Conservation (phyloP, 352 stramenopile species). For the Peronosclerospora sorghi region DNA sequence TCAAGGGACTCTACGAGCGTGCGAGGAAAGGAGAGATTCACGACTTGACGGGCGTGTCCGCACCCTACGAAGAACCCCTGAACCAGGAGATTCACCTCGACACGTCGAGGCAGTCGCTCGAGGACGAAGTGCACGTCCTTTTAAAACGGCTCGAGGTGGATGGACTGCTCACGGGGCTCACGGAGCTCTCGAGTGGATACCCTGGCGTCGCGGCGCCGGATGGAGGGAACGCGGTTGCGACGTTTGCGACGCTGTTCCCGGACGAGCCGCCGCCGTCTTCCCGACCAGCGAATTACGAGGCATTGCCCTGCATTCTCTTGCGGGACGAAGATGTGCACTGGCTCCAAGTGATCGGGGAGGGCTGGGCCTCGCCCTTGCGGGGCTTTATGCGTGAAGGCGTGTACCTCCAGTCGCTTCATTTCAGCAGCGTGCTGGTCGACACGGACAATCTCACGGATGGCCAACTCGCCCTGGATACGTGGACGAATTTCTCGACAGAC, state of each 20-base stretch:
- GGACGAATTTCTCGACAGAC: constrained; percentile 91
- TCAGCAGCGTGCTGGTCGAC: constrained; percentile 94
- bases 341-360: constrained; percentile 95
- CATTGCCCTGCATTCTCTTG: constrained; percentile 88
- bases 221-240: constrained; percentile 55
- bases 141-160: constrained; percentile 46
- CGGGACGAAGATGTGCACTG: constrained; percentile 97
- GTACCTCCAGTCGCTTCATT: constrained; percentile 94
- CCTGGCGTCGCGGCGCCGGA: constrained; percentile 82
- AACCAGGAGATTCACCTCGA: constrained; percentile 91
- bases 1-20: constrained; percentile 94
- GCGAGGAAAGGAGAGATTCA: constrained; percentile 93
- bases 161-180: constrained; percentile 53
- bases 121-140: constrained; percentile 68
- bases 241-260: constrained; percentile 52
- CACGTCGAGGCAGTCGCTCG: constrained; percentile 91
- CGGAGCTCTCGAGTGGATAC: constrained; percentile 41
- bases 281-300: constrained; percentile 25
- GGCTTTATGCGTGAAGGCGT: constrained; percentile 97
- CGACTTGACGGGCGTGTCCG: constrained; percentile 98
- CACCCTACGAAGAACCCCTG: constrained; percentile 94
- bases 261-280: constrained; percentile 23
- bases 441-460: constrained; percentile 91
- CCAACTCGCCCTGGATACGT: constrained; percentile 58
- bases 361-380: constrained; percentile 91